A percentile compares a stretch with the other conserved stretches of the same genome.
phyloP scores from a whole-genome alignment of 495 filamentous ascomycete species.

The Xylaria curta region DNA sequence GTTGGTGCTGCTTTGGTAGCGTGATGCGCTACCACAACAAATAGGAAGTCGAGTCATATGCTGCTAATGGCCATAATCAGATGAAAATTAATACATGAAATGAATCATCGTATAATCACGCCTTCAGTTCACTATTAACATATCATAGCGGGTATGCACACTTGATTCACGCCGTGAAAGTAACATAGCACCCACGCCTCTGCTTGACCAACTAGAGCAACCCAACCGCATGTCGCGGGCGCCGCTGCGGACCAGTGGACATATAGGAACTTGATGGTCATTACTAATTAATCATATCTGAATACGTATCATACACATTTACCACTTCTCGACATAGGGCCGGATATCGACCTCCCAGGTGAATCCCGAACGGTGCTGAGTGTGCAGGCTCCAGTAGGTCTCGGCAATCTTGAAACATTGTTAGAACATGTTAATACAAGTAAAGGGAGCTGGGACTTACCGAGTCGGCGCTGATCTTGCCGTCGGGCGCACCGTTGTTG shows the following conservation, averaged over 20 bases:
- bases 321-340: conserved; percentile 78
- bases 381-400: conserved; percentile 83
- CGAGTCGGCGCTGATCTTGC: conserved; percentile 76
- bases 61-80: background rate
- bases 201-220: background rate
- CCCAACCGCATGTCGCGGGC: background rate
- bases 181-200: background rate
- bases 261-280: background rate
- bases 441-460: conserved; percentile 57
- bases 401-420: conserved; percentile 73
- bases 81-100: background rate
- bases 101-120: background rate
- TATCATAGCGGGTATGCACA: background rate
- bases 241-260: background rate
- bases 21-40: background rate
- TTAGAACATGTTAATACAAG: background rate
- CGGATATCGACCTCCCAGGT: conserved; percentile 85
- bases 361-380: conserved; percentile 78
- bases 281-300: conserved; percentile 15
- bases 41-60: background rate
- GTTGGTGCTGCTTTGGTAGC: background rate
- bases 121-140: background rate
- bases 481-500: conserved; percentile 65
- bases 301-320: conserved; percentile 19
- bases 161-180: background rate